These are phyloP conservation scores for Phytophthora citrophthora DNA, from an alignment of 352 stramenopile genomes.

Conservation along the genomic window DNA sequence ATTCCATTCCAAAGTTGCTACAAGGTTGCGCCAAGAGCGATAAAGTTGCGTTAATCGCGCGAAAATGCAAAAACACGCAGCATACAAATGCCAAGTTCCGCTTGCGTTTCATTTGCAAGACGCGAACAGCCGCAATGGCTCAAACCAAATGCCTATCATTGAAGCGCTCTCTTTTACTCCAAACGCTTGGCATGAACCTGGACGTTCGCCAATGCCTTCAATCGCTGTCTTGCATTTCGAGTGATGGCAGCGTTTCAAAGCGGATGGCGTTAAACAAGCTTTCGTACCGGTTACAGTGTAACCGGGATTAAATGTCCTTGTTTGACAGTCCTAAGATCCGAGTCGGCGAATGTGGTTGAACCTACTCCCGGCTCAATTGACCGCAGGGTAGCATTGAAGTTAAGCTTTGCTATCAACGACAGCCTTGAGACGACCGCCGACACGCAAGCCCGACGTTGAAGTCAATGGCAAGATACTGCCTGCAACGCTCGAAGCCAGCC, in stretches of 20 bases:
- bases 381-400: conserved; percentile 19
- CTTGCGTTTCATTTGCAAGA: conserved; percentile 28
- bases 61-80: conserved; percentile 31
- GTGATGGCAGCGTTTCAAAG: conserved; percentile 23
- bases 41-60: conserved; percentile 17
- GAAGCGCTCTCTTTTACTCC: conserved; percentile 12
- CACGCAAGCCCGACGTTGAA: conserved; percentile 29
- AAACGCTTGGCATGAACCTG: neutral
- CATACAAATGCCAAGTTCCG: conserved; percentile 22
- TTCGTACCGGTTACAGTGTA: neutral
- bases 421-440: conserved; percentile 3
- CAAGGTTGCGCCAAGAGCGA: conserved; percentile 3
- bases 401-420: conserved; percentile 10
- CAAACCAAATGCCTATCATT: conserved; percentile 15
- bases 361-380: conserved; percentile 23
- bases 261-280: conserved; percentile 22
- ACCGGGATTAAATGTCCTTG: neutral
- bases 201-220: too few relatives aligned
- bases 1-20: conserved; percentile 2
- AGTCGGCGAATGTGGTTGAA: conserved; percentile 23
- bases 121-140: conserved; percentile 14
- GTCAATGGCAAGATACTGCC: conserved; percentile 23
- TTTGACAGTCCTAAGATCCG: conserved; percentile 1
- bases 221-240: conserved; percentile 29
- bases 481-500: conserved; percentile 14